These are phyloP conservation scores for Haberlea rhodopensis DNA, from an alignment of 257 asterid genomes.

Conservation along the genomic window DNA sequence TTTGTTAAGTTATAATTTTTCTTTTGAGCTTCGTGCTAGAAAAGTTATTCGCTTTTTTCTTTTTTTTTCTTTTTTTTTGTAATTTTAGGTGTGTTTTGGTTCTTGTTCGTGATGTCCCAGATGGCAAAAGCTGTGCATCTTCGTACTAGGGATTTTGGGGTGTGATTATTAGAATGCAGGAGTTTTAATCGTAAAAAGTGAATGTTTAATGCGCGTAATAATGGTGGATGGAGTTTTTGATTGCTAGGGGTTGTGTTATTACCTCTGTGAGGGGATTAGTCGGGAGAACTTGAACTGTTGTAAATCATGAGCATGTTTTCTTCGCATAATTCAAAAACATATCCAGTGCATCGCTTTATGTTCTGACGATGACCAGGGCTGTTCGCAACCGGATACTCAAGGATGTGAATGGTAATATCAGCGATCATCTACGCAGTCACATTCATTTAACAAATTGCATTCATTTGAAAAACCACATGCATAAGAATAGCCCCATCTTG, in stretches of 20 bases:
- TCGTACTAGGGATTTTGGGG: constrained; percentile 25
- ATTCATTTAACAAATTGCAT: constrained; percentile 95
- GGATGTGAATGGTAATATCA: constrained; percentile 76
- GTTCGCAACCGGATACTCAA: constrained; percentile 81
- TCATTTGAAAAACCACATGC: constrained; percentile 96
- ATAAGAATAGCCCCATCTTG: constrained; percentile 85
- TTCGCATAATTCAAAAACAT: constrained; percentile 31
- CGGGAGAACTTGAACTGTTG: constrained; percentile 29
- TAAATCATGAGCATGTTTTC: constrained; percentile 37
- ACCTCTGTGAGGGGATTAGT: constrained; percentile 9
- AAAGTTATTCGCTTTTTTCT: not conserved
- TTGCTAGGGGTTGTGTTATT: constrained; percentile 22
- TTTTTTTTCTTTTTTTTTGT: constrained; percentile 18
- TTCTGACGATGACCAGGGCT: constrained; percentile 82
- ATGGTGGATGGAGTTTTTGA: constrained; percentile 27
- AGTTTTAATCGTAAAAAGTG: constrained; percentile 12
- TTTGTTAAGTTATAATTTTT: constrained; percentile 7
- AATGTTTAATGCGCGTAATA: constrained; percentile 1
- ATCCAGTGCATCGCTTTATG: constrained; percentile 35
- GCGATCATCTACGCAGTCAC: constrained; percentile 88
- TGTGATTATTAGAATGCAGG: constrained; percentile 18
- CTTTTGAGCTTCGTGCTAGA: not conserved
- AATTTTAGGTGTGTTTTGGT: constrained; percentile 31
- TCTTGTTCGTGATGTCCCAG: constrained; percentile 13
- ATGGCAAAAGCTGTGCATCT: not conserved